Base-by-base conservation (phyloP, 345 rosid species). In the Gossypium sturtianum region DNA sequence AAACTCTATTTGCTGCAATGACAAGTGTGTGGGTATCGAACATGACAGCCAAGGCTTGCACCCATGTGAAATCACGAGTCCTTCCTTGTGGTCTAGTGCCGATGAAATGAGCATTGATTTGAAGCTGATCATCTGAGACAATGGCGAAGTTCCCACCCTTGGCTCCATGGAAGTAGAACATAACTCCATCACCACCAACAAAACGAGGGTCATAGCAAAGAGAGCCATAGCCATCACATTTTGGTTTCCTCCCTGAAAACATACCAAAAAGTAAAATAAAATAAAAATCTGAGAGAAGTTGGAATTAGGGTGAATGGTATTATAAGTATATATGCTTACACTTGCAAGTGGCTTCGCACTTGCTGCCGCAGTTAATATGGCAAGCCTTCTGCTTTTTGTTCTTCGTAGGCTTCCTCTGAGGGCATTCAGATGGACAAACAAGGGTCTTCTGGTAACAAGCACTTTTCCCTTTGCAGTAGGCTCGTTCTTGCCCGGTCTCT, bases 341-440 rank as follows among this genome's bases (percentile, higher is more conserved):
- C 82, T 86, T 87, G 89, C 96, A 89, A 41, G 89, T 89, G 80
- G 79, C 93, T 87, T 93, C 98, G 73, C 98, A 90, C 80, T 80
- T 88, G 89, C 88, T 89, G 73, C 94, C 89, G 80, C 98, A 90
- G 75, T 90, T 88, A 34, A 88, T 44, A 81, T 83, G 88, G 82
- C 98, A 90, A 0, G 83, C 91, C 77, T 93, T 93, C 16, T 77
- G 34, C 78, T 87, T 83, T 83, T 67, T 87, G 80, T 87, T 88
- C 19, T 49, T 47, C 71, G 9, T 70, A 0, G 98, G 98, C 86
- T 93, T 93, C 84, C 94, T 86, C 67, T 79, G 56, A 11, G 85
- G 87, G 80, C 94, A 90, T 71, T 93, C 83, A 49, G 78, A 52
- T 2, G 94, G 98, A 70, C 98, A 93, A n/a, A 80, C 83, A 27